A percentile compares a stretch with the other conserved stretches of the same genome.
Evolutionary conservation across 352 stramenopile species (phyloP).

Genomic region (Phytophthora citricola): DNA sequence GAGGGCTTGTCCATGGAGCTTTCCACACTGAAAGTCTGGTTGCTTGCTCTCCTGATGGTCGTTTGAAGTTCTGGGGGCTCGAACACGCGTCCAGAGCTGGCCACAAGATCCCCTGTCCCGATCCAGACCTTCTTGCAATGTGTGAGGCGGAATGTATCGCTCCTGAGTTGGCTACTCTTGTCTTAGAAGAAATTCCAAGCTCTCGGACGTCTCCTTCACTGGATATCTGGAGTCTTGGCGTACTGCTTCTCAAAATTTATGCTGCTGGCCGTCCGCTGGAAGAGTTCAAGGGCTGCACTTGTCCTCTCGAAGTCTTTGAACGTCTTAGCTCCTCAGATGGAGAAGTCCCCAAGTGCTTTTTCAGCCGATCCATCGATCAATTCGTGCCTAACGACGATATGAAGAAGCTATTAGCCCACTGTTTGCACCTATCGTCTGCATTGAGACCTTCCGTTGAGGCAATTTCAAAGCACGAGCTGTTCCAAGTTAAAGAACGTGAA

Average conservation of each 20-base stretch:
- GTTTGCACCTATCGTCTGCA: constrained; percentile 44
- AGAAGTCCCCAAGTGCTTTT: constrained; percentile 29
- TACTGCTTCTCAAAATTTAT: constrained; percentile 68
- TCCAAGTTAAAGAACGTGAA: constrained; percentile 31
- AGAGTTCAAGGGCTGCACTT: constrained; percentile 52
- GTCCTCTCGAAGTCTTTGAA: constrained; percentile 41
- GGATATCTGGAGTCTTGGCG: constrained; percentile 69
- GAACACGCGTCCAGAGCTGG: constrained; percentile 48
- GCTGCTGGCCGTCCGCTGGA: constrained; percentile 48
- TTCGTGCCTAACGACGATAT: constrained; percentile 59
- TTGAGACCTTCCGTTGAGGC: constrained; percentile 46
- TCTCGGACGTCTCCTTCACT: constrained; percentile 42
- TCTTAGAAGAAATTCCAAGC: constrained; percentile 33
- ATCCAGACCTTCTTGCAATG: constrained; percentile 18
- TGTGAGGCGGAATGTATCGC: constrained; percentile 45
- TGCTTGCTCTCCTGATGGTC: constrained; percentile 41
- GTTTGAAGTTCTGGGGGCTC: constrained; percentile 57
- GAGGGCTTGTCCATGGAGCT: constrained; percentile 60
- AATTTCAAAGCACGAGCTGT: constrained; percentile 49
- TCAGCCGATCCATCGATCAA: constrained; percentile 56
- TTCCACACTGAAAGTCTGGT: constrained; percentile 53
- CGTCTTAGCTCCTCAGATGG: constrained; percentile 28
- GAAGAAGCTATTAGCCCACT: constrained; percentile 48
- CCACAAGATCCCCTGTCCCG: constrained; percentile 18
- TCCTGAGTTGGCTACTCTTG: constrained; percentile 53